A percentile compares a stretch with the other conserved stretches of the same genome.
These are phyloP conservation scores for Coemansia sp. DNA, from an alignment of 192 early-diverging fungal species.

Conservation along the genomic window DNA sequence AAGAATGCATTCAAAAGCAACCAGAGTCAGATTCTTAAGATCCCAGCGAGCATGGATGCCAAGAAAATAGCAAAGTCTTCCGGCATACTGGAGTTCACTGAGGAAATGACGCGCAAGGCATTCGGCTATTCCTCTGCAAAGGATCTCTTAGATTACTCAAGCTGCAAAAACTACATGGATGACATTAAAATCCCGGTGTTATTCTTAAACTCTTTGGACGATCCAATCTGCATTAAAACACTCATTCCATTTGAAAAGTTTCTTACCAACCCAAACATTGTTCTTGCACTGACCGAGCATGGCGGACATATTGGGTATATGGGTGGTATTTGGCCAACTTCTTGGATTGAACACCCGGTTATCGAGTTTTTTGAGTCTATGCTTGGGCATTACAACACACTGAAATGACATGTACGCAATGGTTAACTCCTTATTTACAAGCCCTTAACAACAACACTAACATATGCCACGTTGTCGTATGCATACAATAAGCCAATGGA, in stretches of 20 bases:
- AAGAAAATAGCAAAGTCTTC: slow-evolving; percentile 55
- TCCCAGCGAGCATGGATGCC: slow-evolving; percentile 49
- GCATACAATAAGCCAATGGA: too few species aligned
- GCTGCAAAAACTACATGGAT: slow-evolving; percentile 58
- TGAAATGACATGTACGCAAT: neutral
- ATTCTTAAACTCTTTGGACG: slow-evolving; percentile 82
- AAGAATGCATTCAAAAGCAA: slow-evolving; percentile 49
- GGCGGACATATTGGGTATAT: slow-evolving; percentile 91
- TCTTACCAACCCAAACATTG: slow-evolving; percentile 71
- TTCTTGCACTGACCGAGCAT: slow-evolving; percentile 74
- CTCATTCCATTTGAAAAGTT: slow-evolving; percentile 76
- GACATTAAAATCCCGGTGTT: slow-evolving; percentile 78
- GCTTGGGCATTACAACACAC: slow-evolving; percentile 29
- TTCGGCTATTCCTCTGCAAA: slow-evolving; percentile 82
- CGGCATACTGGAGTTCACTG: slow-evolving; percentile 84
- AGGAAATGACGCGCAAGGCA: slow-evolving; percentile 68
- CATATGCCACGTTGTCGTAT: neutral
- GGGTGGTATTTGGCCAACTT: slow-evolving; percentile 41
- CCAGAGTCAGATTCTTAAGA: slow-evolving; percentile 49
- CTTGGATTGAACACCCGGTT: slow-evolving; percentile 52
- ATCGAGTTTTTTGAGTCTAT: slow-evolving; percentile 46
- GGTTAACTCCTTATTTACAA: too few species aligned
- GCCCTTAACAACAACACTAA: neutral
- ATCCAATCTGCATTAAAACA: slow-evolving; percentile 75
- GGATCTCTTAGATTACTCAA: slow-evolving; percentile 75